Conservation (phyloP, 768 basidiomycete genomes). For the Termitomyces sp. region DNA sequence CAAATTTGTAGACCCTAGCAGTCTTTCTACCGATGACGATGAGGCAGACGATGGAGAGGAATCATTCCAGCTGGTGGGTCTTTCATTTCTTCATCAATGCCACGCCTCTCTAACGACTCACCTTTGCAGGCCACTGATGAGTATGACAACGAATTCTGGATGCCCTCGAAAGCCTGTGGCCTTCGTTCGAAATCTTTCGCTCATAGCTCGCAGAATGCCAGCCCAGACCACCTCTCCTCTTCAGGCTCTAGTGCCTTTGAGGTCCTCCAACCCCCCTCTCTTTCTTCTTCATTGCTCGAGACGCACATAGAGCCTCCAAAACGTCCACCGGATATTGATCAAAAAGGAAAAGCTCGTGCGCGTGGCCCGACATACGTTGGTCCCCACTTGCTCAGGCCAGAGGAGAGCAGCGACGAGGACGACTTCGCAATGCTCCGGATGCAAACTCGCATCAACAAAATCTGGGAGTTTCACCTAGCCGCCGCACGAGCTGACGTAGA, state of each 20-base stretch:
- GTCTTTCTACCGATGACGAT: conserved; percentile 36
- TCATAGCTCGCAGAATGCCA: conserved; percentile 21
- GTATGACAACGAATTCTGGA: conserved; percentile 25
- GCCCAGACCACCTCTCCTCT: conserved; percentile 17
- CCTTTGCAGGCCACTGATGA: conserved; percentile 20
- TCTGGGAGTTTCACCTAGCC: conserved; percentile 45
- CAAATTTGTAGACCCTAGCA: conserved; percentile 38
- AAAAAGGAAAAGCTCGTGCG: conserved; percentile 15
- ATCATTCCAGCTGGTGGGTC: conserved; percentile 22
- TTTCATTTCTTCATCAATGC: conserved; percentile 6
- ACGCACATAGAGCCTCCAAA: conserved; percentile 12
- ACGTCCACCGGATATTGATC: conserved; percentile 16
- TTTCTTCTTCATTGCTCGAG: conserved; percentile 2
- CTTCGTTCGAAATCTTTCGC: conserved; percentile 13
- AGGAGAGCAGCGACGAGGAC: conserved; percentile 28
- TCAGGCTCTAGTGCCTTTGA: conserved; percentile 19
- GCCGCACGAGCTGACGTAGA: conserved; percentile 39
- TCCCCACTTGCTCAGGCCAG: conserved; percentile 26
- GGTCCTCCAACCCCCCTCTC: conserved; percentile 17
- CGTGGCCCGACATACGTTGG: conserved; percentile 29
- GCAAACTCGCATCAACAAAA: conserved; percentile 39
- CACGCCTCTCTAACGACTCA: conserved; percentile 12
- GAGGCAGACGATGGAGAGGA: conserved; percentile 22
- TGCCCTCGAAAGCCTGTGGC: conserved; percentile 12
- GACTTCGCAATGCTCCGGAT: conserved; percentile 42